Percentiles rank a stretch among this genome's conserved stretches.
Conservation (phyloP, 768 basidiomycete genomes). For the Trametes gibbosa region DNA sequence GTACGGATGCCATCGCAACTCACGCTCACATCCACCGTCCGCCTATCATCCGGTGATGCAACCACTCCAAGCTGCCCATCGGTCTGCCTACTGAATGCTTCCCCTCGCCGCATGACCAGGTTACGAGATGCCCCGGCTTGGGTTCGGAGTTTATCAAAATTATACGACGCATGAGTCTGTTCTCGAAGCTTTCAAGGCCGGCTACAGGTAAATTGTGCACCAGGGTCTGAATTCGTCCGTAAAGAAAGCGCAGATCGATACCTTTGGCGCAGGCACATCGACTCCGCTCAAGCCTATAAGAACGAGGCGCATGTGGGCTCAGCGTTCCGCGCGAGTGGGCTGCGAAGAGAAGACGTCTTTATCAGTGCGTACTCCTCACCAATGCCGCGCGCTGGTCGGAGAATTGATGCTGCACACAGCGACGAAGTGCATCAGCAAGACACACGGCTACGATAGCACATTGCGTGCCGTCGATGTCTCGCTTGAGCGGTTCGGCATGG, state of each 20-base stretch:
- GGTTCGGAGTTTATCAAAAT: slow-evolving; percentile 74
- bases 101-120: slow-evolving; percentile 24
- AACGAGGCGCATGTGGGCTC: slow-evolving; percentile 67
- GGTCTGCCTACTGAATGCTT: too few relatives aligned
- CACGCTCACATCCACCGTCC: slow-evolving; percentile 8
- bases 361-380: slow-evolving; percentile 38
- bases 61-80: too few relatives aligned
- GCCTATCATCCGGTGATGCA: slow-evolving; percentile 28
- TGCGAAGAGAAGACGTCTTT: slow-evolving; percentile 60
- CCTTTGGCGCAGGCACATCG: slow-evolving; percentile 49
- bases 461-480: slow-evolving; percentile 60
- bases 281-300: slow-evolving; percentile 69
- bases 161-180: slow-evolving; percentile 53
- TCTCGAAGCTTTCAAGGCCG: slow-evolving; percentile 58
- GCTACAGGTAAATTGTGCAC: slow-evolving; percentile 47
- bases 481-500: slow-evolving; percentile 53
- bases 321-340: slow-evolving; percentile 53
- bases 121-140: slow-evolving; percentile 60
- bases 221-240: background rate
- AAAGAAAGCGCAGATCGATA: background rate
- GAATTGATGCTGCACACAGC: slow-evolving; percentile 38
- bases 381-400: background rate
- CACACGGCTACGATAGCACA: slow-evolving; percentile 68
- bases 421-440: slow-evolving; percentile 61
- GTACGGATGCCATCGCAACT: background rate